phyloP scores from a whole-genome alignment of 805 yeast species.

The Spencermartinsiella europaea region DNA sequence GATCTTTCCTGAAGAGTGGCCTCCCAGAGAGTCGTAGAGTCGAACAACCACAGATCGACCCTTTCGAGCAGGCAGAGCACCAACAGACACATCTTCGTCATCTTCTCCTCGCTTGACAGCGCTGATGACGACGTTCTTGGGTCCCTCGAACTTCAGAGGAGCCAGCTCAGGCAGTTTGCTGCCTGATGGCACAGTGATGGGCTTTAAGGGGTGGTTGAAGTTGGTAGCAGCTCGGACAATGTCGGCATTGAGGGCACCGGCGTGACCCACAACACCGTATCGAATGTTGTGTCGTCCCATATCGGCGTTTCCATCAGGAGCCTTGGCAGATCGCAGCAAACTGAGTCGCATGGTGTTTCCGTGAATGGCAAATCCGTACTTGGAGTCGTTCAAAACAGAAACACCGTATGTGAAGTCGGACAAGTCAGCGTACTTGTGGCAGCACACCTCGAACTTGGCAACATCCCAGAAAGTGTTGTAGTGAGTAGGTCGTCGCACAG shows the following conservation, averaged over 20 bases:
- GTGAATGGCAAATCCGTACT: slow-evolving; percentile 76
- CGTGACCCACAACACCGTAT: slow-evolving; percentile 69
- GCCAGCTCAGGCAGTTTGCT: slow-evolving; percentile 12
- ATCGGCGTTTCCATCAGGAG: slow-evolving; percentile 84
- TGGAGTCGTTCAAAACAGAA: slow-evolving; percentile 65
- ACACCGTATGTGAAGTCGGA: slow-evolving; percentile 75
- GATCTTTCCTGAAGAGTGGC: slow-evolving; percentile 48
- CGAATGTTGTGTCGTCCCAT: slow-evolving; percentile 70
- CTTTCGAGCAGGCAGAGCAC: slow-evolving; percentile 37
- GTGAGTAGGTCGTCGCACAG: slow-evolving; percentile 77
- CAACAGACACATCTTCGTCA: slow-evolving; percentile 43
- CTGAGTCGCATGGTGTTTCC: slow-evolving; percentile 76
- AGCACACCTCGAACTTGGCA: slow-evolving; percentile 82
- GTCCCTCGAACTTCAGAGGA: slow-evolving; percentile 39
- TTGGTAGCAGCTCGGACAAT: slow-evolving; percentile 64
- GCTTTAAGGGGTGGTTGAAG: slow-evolving; percentile 46
- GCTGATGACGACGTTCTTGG: slow-evolving; percentile 57
- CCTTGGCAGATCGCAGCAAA: slow-evolving; percentile 70
- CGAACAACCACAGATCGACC: slow-evolving; percentile 57
- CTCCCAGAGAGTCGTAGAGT: slow-evolving; percentile 83
- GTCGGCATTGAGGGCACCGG: slow-evolving; percentile 48
- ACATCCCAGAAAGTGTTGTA: slow-evolving; percentile 81
- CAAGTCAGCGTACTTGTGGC: slow-evolving; percentile 76
- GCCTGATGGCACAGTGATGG: slow-evolving; percentile 6
- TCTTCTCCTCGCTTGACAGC: slow-evolving; percentile 83